Conservation (phyloP, 768 basidiomycete species). For the Hysterangium stoloniferum region DNA sequence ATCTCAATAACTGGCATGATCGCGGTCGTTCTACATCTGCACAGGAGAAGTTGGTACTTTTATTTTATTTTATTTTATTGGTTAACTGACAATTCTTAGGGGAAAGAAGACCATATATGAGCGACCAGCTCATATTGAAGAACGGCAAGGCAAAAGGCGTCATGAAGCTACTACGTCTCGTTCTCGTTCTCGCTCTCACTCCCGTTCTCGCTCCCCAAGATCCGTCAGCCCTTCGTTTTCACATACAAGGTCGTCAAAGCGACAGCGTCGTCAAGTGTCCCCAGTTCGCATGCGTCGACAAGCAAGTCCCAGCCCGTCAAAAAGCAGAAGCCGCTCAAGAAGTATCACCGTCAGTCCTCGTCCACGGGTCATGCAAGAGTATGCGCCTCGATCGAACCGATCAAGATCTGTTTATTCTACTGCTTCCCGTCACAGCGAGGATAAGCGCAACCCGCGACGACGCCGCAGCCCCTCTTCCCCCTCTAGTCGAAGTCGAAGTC, state of each 20-base stretch:
- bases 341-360: constrained; percentile 23
- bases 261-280: constrained; percentile 5
- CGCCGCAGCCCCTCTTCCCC: constrained; percentile 48
- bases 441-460: constrained; percentile 21
- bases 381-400: constrained; percentile 15
- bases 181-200: constrained; percentile 45
- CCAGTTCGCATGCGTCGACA: constrained; percentile 26
- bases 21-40: too few relatives aligned
- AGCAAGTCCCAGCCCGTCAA: constrained; percentile 41
- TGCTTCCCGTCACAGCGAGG: constrained; percentile 35
- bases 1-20: constrained; percentile 7
- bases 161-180: constrained; percentile 20
- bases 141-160: constrained; percentile 21
- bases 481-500: constrained; percentile 39
- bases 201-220: constrained; percentile 49
- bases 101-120: constrained; percentile 28
- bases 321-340: constrained; percentile 28
- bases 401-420: constrained; percentile 32
- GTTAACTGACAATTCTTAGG: constrained; percentile 28
- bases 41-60: constrained; percentile 43
- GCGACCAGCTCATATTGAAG: constrained; percentile 33
- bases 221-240: constrained; percentile 13
- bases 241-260: constrained; percentile 42
- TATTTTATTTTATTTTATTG: constrained; percentile 6
- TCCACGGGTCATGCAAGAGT: constrained; percentile 20